These are phyloP conservation scores for Kodamaea neixiangensis DNA, from an alignment of 805 yeast species.

Conservation along the genomic window DNA sequence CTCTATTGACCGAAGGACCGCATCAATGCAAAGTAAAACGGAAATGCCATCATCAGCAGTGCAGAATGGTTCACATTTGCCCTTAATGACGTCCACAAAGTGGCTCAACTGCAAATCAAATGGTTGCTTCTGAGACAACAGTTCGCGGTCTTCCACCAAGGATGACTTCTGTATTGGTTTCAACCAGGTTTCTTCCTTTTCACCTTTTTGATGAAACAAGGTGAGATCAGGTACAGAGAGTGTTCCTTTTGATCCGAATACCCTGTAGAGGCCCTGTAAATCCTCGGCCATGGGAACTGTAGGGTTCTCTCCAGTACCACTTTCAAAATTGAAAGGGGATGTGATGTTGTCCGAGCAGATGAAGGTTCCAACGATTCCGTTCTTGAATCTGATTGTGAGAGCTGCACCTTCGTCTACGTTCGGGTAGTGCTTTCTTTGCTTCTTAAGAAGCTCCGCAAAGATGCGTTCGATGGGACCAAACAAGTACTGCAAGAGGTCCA, in stretches of 20 bases:
- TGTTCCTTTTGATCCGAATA: slow-evolving; percentile 42
- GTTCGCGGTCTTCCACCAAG: slow-evolving; percentile 10
- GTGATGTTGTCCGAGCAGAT: slow-evolving; percentile 43
- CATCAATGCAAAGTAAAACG: slow-evolving; percentile 37
- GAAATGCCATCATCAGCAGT: slow-evolving; percentile 36
- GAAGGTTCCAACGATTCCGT: slow-evolving; percentile 43
- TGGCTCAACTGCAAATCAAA: slow-evolving; percentile 43
- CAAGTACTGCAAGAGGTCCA: slow-evolving; percentile 42
- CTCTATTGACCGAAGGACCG: slow-evolving; percentile 33
- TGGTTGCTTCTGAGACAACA: slow-evolving; percentile 20
- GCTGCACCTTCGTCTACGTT: slow-evolving; percentile 46
- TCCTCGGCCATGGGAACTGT: slow-evolving; percentile 34
- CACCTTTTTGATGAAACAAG: slow-evolving; percentile 33
- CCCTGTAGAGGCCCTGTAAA: slow-evolving; percentile 37
- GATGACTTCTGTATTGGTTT: slow-evolving; percentile 20
- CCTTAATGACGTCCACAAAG: slow-evolving; percentile 36
- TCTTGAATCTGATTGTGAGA: slow-evolving; percentile 37
- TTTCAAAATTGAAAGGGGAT: slow-evolving; percentile 43
- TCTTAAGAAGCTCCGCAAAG: slow-evolving; percentile 38
- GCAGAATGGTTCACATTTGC: slow-evolving; percentile 28
- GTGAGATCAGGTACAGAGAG: slow-evolving; percentile 42
- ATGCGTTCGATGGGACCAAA: slow-evolving; percentile 42
- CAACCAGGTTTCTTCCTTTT: slow-evolving; percentile 28
- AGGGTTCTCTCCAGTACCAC: slow-evolving; percentile 47
- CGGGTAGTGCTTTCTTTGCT: slow-evolving; percentile 28